Evolutionary conservation across 2,329 filamentous ascomycete genomes (phyloP).

Genomic region (Aspergillus versicolor): DNA sequence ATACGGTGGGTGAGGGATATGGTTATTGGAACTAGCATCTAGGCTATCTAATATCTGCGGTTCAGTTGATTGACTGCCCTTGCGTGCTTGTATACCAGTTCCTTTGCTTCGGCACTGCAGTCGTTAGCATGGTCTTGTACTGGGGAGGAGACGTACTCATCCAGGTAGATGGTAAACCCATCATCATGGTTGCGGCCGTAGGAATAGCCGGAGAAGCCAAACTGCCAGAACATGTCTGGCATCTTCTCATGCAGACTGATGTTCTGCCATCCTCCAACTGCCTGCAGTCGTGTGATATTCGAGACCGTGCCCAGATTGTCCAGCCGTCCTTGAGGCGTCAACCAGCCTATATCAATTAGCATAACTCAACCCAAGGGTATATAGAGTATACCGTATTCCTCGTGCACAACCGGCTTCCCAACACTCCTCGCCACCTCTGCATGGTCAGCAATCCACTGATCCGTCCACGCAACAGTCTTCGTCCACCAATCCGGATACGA

Average conservation of each 20-base stretch:
- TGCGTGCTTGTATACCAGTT: conserved; percentile 16
- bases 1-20: conserved; percentile 34
- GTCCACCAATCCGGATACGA: conserved; percentile 19
- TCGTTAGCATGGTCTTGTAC: not conserved
- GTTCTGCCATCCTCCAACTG: conserved; percentile 15
- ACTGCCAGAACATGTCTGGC: conserved; percentile 17
- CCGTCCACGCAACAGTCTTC: conserved; percentile 16
- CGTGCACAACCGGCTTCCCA: conserved; percentile 15
- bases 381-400: conserved; percentile 12
- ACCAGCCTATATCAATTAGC: conserved; percentile 5
- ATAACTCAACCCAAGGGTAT: not conserved
- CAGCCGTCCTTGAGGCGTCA: conserved; percentile 8
- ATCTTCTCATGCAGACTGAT: conserved; percentile 17
- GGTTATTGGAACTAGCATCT: not conserved
- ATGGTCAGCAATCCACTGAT: conserved; percentile 15
- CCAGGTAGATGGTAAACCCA: conserved; percentile 16
- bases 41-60: not conserved
- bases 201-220: conserved; percentile 12
- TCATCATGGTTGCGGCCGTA: conserved; percentile 16
- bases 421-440: not conserved
- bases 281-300: conserved; percentile 15
- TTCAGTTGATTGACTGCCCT: conserved; percentile 9
- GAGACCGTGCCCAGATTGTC: conserved; percentile 10
- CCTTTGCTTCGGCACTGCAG: conserved; percentile 10
- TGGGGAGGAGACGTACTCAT: conserved; percentile 6